Conservation (phyloP, 1,284 basidiomycete species). For the Sparassis latifolia region DNA sequence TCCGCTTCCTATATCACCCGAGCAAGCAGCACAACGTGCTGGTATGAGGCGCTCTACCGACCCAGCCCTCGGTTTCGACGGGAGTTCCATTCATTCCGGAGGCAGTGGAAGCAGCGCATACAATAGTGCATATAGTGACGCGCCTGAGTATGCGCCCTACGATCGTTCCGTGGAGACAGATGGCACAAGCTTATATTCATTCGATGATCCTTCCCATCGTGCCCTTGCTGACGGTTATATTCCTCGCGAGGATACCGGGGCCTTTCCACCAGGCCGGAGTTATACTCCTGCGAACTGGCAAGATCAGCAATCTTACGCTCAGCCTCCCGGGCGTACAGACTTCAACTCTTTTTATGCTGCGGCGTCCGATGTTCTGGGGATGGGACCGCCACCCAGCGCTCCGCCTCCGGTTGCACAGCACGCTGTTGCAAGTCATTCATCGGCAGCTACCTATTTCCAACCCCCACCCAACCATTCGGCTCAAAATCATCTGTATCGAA, state of each 20-base stretch:
- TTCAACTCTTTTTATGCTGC: slow-evolving; percentile 59
- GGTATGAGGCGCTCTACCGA: slow-evolving; percentile 16
- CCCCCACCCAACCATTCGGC: slow-evolving; percentile 4
- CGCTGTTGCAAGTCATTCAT: slow-evolving; percentile 11
- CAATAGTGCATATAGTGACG: slow-evolving; percentile 20
- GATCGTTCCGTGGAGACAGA: slow-evolving; percentile 20
- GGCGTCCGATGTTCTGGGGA: slow-evolving; percentile 78
- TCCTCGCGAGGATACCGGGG: slow-evolving; percentile 1
- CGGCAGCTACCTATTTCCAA: slow-evolving; percentile 8
- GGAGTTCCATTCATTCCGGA: slow-evolving; percentile 22
- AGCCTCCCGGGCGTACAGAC: slow-evolving; percentile 28
- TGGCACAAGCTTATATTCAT: slow-evolving; percentile 28
- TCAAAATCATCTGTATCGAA: slow-evolving; percentile 2
- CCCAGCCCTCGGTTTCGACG: slow-evolving; percentile 13
- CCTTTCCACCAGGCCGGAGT: slow-evolving; percentile 19
- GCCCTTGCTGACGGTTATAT: slow-evolving; percentile 9
- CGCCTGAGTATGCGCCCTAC: slow-evolving; percentile 16
- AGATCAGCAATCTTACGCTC: slow-evolving; percentile 24
- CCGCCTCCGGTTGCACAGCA: slow-evolving; percentile 10
- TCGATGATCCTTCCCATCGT: slow-evolving; percentile 25
- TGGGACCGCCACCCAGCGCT: slow-evolving; percentile 47
- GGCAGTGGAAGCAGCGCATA: slow-evolving; percentile 21
- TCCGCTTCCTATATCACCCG: slow-evolving; percentile 20
- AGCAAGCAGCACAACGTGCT: slow-evolving; percentile 13
- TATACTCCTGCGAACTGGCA: slow-evolving; percentile 30